These are phyloP conservation scores for Saccharomyces hybrid DNA, from an alignment of 1,139 yeast genomes.

Conservation along the genomic window DNA sequence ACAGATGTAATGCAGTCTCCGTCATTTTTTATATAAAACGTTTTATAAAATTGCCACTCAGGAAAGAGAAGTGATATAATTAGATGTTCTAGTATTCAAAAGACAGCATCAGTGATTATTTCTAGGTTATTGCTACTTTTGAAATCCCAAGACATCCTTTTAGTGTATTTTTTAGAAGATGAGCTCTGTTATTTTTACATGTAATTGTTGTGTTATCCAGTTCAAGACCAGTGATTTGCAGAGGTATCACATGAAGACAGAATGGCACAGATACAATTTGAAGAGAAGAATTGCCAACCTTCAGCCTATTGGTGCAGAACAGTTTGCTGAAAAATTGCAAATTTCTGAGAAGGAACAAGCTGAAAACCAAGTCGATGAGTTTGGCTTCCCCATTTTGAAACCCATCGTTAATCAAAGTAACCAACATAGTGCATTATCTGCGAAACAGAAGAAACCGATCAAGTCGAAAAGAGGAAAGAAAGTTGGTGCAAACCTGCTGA, in stretches of 20 bases:
- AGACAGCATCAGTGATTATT: not conserved
- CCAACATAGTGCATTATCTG: not conserved
- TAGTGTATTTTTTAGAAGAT: not conserved
- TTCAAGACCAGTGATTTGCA: conserved; percentile 76
- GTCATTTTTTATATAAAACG: not conserved
- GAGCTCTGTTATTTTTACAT: conserved; percentile 43
- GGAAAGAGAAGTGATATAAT: not conserved
- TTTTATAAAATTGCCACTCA: not conserved
- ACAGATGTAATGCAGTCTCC: not conserved
- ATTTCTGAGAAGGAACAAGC: conserved; percentile 35
- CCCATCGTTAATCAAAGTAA: conserved; percentile 18
- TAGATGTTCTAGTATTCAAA: not conserved
- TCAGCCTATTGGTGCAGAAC: conserved; percentile 71
- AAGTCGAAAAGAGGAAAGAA: not conserved
- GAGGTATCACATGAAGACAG: conserved; percentile 86
- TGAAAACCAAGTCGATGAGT: conserved; percentile 51
- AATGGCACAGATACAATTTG: conserved; percentile 90
- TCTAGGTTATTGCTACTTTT: not conserved
- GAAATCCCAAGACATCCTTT: not conserved
- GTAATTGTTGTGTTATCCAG: conserved; percentile 75
- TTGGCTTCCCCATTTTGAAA: conserved; percentile 45
- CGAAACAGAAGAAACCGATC: conserved; percentile 1
- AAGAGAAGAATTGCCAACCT: conserved; percentile 85
- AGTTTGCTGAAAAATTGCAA: conserved; percentile 69
- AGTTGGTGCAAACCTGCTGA: not conserved